Evolutionary conservation across 805 yeast species (phyloP).

Genomic region (Lachancea fermentati): DNA sequence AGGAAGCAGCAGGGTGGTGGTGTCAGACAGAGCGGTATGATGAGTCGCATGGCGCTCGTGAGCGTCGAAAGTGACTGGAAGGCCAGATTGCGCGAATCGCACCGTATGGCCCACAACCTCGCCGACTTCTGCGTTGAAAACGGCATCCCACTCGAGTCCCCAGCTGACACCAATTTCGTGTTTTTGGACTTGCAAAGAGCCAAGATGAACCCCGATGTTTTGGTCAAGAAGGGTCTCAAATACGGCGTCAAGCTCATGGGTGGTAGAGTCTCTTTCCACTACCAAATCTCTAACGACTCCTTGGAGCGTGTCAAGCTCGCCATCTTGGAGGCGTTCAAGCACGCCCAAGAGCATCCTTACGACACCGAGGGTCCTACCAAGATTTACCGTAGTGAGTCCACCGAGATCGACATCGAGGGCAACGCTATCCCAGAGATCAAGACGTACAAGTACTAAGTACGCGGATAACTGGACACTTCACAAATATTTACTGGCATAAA

Average conservation of each 20-base stretch:
- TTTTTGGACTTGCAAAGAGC: slow-evolving; percentile 56
- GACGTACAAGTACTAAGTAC: slow-evolving; percentile 27
- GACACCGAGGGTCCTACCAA: slow-evolving; percentile 43
- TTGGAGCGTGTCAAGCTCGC: slow-evolving; percentile 53
- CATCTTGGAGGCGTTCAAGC: slow-evolving; percentile 49
- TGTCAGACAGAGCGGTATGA: slow-evolving; percentile 79
- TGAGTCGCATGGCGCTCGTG: slow-evolving; percentile 72
- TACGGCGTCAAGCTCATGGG: slow-evolving; percentile 62
- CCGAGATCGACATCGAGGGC: slow-evolving; percentile 31
- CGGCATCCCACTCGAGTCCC: slow-evolving; percentile 59
- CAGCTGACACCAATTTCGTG: slow-evolving; percentile 80
- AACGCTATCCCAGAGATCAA: slow-evolving; percentile 29
- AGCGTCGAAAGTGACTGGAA: slow-evolving; percentile 73
- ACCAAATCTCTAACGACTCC: slow-evolving; percentile 52
- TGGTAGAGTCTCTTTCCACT: slow-evolving; percentile 76
- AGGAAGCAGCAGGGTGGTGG: slow-evolving; percentile 94
- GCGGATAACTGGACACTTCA: neutral
- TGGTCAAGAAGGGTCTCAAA: slow-evolving; percentile 51
- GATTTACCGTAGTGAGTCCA: slow-evolving; percentile 39
- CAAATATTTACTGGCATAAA: slow-evolving; percentile 1
- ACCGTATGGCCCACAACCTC: slow-evolving; percentile 44
- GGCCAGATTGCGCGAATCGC: slow-evolving; percentile 43
- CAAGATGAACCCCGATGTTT: slow-evolving; percentile 49
- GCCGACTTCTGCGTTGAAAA: slow-evolving; percentile 47
- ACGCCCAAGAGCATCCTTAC: slow-evolving; percentile 50